Evolutionary conservation across 768 basidiomycete genomes (phyloP).

Genomic region (Auricularia cornea): DNA sequence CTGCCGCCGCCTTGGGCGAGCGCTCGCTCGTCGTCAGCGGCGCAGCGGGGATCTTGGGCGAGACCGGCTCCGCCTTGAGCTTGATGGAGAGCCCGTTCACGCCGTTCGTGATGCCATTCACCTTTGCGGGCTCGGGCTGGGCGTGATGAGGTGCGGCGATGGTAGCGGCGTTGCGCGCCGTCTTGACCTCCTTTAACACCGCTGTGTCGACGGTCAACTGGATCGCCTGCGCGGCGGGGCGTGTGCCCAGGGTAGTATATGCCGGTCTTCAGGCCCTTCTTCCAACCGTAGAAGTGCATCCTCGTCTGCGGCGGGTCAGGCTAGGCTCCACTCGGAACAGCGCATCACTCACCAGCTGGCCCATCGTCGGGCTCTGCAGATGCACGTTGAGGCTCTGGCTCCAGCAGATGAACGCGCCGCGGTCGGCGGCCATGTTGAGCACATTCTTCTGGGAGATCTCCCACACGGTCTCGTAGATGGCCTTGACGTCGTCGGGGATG

Average conservation of each 20-base stretch:
- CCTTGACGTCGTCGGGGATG: too few relatives aligned
- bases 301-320: slow-evolving; percentile 39
- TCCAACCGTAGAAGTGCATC: slow-evolving; percentile 98
- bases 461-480: too few relatives aligned
- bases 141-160: neutral
- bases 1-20: slow-evolving; percentile 45
- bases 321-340: slow-evolving; percentile 18
- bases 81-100: too few relatives aligned
- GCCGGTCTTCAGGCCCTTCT: slow-evolving; percentile 95
- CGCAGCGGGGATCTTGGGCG: too few relatives aligned
- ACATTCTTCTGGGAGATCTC: too few relatives aligned
- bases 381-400: slow-evolving; percentile 92
- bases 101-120: too few relatives aligned
- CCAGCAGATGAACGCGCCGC: slow-evolving; percentile 96
- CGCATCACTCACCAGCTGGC: slow-evolving; percentile 48
- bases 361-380: slow-evolving; percentile 76
- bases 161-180: slow-evolving; percentile 4
- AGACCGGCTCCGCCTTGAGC: too few relatives aligned
- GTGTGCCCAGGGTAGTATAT: slow-evolving; percentile 91
- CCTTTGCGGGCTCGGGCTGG: neutral
- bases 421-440: slow-evolving; percentile 94
- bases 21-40: slow-evolving; percentile 33
- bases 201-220: slow-evolving; percentile 94
- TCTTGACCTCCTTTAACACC: slow-evolving; percentile 51
- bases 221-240: slow-evolving; percentile 90